Percentiles rank a stretch among this genome's conserved stretches.
Conservation (phyloP, 768 basidiomycete species). For the Pholiota molesta region DNA sequence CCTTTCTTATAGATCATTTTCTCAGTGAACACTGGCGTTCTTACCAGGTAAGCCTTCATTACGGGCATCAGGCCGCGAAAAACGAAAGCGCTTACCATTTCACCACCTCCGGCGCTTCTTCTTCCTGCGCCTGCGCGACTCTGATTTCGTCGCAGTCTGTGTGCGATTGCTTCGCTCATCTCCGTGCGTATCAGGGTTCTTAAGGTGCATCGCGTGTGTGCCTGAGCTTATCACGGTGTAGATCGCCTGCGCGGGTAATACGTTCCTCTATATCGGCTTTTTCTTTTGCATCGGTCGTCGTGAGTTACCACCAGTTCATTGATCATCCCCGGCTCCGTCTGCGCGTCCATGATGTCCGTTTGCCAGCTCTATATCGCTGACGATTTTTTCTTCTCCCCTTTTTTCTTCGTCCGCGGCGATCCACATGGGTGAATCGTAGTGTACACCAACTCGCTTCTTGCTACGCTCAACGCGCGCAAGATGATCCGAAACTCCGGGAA, state of each 20-base stretch:
- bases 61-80: no score
- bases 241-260: constrained; percentile 49
- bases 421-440: constrained; percentile 32
- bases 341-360: not conserved
- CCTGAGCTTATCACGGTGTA: constrained; percentile 20
- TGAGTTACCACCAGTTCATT: constrained; percentile 29
- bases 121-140: not conserved
- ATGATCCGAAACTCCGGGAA: constrained; percentile 45
- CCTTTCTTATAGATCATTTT: constrained; percentile 39
- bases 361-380: no score
- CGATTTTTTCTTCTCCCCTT: not conserved
- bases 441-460: constrained; percentile 63
- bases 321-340: not conserved
- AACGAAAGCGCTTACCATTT: not conserved
- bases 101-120: not conserved
- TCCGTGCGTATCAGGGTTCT: constrained; percentile 38
- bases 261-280: constrained; percentile 61
- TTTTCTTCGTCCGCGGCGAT: not conserved
- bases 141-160: constrained; percentile 38
- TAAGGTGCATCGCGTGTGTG: constrained; percentile 2
- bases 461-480: constrained; percentile 58
- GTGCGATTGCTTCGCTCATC: constrained; percentile 57
- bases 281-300: constrained; percentile 62
- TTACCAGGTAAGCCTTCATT: constrained; percentile 36
- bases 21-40: constrained; percentile 43